These are phyloP conservation scores for Metschnikowia vanudenii DNA, from an alignment of 805 yeast species.

Conservation along the genomic window DNA sequence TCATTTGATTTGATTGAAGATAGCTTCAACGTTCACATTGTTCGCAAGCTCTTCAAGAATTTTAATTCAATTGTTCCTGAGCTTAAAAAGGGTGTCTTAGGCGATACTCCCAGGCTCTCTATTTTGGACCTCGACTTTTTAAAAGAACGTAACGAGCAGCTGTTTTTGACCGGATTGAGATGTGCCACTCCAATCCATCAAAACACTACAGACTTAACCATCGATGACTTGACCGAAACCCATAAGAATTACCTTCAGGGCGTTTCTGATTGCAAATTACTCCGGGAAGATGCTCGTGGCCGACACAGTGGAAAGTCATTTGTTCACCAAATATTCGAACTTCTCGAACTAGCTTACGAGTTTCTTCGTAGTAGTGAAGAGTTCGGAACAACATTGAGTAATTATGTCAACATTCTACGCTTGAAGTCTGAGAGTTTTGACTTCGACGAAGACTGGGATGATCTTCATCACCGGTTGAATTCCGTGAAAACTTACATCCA, in stretches of 20 bases:
- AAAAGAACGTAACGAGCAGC: neutral
- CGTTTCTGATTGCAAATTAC: constrained; percentile 31
- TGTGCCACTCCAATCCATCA: neutral
- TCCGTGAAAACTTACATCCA: constrained; percentile 42
- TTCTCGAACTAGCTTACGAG: constrained; percentile 31
- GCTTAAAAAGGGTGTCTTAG: neutral
- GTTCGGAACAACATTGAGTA: constrained; percentile 27
- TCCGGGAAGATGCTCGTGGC: constrained; percentile 32
- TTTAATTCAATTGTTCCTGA: neutral
- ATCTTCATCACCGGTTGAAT: constrained; percentile 35
- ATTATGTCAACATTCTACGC: constrained; percentile 30
- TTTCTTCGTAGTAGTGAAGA: constrained; percentile 38
- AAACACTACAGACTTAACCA: constrained; percentile 15
- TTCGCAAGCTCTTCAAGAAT: constrained; percentile 22
- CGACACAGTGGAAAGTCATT: constrained; percentile 28
- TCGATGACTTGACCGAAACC: constrained; percentile 17
- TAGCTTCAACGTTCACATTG: constrained; percentile 29
- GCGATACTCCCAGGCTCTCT: constrained; percentile 11
- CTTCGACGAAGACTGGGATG: constrained; percentile 26
- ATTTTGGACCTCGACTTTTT: constrained; percentile 13
- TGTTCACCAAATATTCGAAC: constrained; percentile 33
- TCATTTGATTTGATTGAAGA: constrained; percentile 48
- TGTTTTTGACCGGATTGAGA: constrained; percentile 3
- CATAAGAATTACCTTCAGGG: constrained; percentile 16
- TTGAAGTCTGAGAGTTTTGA: constrained; percentile 16